Evolutionary conservation across 768 basidiomycete species (phyloP).

Genomic region (Lentinus brumalis): DNA sequence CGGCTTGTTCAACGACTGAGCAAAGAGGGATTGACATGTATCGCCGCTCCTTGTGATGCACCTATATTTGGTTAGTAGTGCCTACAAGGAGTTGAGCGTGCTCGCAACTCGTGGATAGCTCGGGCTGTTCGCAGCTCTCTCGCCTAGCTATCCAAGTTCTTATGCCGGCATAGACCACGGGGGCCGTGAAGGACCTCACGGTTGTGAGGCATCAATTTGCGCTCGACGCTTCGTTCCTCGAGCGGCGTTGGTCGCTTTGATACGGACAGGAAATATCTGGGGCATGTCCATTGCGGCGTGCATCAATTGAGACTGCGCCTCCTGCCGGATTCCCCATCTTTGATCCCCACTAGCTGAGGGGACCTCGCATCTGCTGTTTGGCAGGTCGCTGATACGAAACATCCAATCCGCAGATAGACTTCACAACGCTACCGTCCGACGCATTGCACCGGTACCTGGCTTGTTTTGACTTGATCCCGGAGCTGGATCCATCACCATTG

Average conservation of each 20-base stretch:
- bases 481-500: constrained; percentile 70
- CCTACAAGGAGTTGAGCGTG: too few relatives aligned
- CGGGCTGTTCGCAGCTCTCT: too few relatives aligned
- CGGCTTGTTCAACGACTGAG: too few relatives aligned
- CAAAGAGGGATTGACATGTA: too few relatives aligned
- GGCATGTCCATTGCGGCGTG: background rate
- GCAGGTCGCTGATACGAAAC: background rate
- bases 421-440: constrained; percentile 64
- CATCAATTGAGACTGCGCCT: background rate
- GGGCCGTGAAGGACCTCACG: too few relatives aligned
- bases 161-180: too few relatives aligned
- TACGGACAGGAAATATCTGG: background rate
- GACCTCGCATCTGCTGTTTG: background rate
- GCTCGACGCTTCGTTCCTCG: background rate
- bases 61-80: too few relatives aligned
- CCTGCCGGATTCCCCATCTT: background rate
- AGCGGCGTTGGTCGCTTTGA: constrained; percentile 1
- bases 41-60: too few relatives aligned
- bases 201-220: background rate
- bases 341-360: background rate
- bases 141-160: too few relatives aligned
- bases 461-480: constrained; percentile 72
- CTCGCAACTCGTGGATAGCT: too few relatives aligned
- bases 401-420: constrained; percentile 60
- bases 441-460: constrained; percentile 72